Evolutionary conservation across 257 asterid genomes (phyloP).

Genomic region (Scutellaria barbata): DNA sequence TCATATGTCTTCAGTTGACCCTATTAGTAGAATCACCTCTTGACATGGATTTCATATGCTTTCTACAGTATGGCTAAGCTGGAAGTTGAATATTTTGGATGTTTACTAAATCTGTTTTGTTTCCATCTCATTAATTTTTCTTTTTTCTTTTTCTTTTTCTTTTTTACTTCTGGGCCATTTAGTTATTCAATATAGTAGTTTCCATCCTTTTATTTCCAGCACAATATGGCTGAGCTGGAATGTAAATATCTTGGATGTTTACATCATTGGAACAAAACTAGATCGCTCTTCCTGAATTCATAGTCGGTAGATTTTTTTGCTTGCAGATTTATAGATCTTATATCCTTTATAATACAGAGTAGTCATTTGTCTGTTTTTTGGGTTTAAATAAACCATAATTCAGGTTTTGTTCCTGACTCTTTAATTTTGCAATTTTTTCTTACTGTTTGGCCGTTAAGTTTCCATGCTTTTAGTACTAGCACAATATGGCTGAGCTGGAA

Average conservation of each 20-base stretch:
- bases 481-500: background rate
- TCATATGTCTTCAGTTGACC: background rate
- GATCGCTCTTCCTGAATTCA: background rate
- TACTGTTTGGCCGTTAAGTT: background rate
- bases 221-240: conserved; percentile 7
- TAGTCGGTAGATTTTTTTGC: no score
- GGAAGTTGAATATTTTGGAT: conserved; percentile 12
- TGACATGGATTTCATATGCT: conserved; percentile 25
- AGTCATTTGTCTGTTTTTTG: background rate
- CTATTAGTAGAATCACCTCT: conserved; percentile 9
- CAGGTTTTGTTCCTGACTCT: background rate
- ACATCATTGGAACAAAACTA: conserved; percentile 4
- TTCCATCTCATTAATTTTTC: no score
- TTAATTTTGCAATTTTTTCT: background rate
- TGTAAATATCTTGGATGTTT: background rate
- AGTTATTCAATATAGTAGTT: no score
- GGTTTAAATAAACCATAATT: conserved; percentile 21
- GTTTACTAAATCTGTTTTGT: background rate
- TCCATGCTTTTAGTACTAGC: background rate
- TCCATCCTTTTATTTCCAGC: no score
- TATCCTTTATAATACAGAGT: background rate
- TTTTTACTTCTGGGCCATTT: no score
- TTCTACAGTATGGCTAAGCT: conserved; percentile 1
- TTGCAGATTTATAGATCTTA: no score
- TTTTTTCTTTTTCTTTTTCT: no score